Evolutionary conservation across 805 yeast species (phyloP), one percentile per base, ranked within the genome.

Genomic region (Candida orba): DNA sequence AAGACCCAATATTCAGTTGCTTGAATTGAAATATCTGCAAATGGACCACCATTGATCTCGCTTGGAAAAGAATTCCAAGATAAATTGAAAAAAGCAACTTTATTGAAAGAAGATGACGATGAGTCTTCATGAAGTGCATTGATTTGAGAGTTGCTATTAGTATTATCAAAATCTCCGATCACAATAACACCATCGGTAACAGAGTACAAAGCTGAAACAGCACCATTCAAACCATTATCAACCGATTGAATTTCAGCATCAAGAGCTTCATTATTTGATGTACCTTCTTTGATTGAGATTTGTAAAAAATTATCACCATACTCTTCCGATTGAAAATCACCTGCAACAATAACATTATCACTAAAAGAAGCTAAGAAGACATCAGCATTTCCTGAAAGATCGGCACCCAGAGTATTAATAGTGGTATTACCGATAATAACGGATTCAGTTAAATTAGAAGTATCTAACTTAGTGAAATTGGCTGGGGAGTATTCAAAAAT

Each of bases 401-500:
- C 38, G 4, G 64, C 49, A n/a, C 66, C 52, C 20, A 58, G 50
- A 50, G 64, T 42, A 4, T 59, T 46, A 5, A 66, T 54, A 0
- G 79, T 71, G 0, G 84, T 70, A 50, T 76, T 71, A 0, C 79
- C 78, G 34, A 79, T 64, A 32, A 53, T 49, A 1, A 45, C 42
- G 12, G 52, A 44, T 33, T 53, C 50, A 20, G 47, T 23, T 45
- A 56, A 42, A 30, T 63, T 51, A 9, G 63, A 53, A 34, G 57
- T 51, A 13, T 62, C 55, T 23, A 60, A 50, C 12, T 54, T 48
- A 5, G 82, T 66, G 59, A 84, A 87, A 59, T 89, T 89, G 3
- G 75, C 62, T 32, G 79, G 64, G 1, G 87, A 79, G 61, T 82
- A 93, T 64, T 91, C 96, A 57, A 91, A 87, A 18, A 91, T 54